A percentile compares a stretch with the other conserved stretches of the same genome.
Conservation (phyloP, 2,329 filamentous ascomycete genomes). For the Venturia effusa region DNA sequence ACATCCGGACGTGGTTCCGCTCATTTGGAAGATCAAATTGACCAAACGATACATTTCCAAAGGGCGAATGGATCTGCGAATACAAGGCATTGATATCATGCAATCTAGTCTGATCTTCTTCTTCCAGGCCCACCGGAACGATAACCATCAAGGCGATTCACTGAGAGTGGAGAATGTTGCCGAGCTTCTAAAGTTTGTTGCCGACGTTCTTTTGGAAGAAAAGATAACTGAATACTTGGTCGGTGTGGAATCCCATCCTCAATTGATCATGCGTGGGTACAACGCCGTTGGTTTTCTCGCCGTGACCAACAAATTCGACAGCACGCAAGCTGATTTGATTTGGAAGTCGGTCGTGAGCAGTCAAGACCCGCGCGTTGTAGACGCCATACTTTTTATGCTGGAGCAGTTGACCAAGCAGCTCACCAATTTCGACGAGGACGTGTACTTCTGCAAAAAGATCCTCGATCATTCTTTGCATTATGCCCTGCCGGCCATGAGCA, state of each 20-base stretch:
- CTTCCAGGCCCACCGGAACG: conserved; percentile 39
- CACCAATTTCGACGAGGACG: conserved; percentile 37
- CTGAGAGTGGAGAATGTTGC: conserved; percentile 16
- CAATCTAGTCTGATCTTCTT: conserved; percentile 57
- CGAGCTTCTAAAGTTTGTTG: conserved; percentile 55
- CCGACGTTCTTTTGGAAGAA: conserved; percentile 56
- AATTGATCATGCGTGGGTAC: conserved; percentile 68
- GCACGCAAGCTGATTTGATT: conserved; percentile 63
- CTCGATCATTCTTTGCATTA: conserved; percentile 26
- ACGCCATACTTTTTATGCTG: conserved; percentile 65
- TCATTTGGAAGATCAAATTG: conserved; percentile 59
- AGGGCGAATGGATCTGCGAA: conserved; percentile 82
- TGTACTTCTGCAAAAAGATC: conserved; percentile 64
- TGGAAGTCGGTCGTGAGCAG: conserved; percentile 76
- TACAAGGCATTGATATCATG: conserved; percentile 66
- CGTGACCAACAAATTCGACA: conserved; percentile 62
- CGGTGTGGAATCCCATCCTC: conserved; percentile 82
- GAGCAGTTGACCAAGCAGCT: conserved; percentile 36
- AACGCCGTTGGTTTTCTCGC: conserved; percentile 84
- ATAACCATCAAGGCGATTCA: conserved; percentile 17
- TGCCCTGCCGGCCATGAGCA: conserved; percentile 16
- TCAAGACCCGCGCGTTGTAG: conserved; percentile 74
- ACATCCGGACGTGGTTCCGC: conserved; percentile 38
- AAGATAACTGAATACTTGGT: conserved; percentile 78
- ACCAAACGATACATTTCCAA: conserved; percentile 66